A percentile compares a stretch with the other conserved stretches of the same genome.
Conservation (phyloP, 106 monocot genomes). For the Triglochin maritima region DNA sequence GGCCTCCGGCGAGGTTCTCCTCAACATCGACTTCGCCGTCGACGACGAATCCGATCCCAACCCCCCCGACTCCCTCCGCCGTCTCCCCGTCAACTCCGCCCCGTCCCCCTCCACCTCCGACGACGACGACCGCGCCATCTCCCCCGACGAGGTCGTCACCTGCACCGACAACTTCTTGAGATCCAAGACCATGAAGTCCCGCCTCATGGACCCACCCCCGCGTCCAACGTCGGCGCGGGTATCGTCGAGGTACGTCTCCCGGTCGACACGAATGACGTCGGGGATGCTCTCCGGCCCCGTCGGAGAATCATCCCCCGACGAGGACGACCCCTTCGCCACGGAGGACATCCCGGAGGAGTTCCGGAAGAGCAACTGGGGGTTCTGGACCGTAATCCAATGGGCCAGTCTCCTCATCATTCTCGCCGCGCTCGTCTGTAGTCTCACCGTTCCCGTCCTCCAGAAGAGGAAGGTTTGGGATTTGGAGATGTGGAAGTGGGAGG, state of each 20-base stretch:
- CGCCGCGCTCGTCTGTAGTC: slow-evolving; percentile 32
- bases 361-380: slow-evolving; percentile 11
- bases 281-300: background rate
- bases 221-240: background rate
- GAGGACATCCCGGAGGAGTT: slow-evolving; percentile 50
- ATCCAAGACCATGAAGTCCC: too few relatives aligned
- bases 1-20: too few relatives aligned
- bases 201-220: too few relatives aligned
- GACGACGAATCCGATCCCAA: too few relatives aligned
- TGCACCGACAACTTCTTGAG: too few relatives aligned
- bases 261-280: too few relatives aligned
- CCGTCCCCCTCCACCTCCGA: too few relatives aligned
- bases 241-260: background rate
- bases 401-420: slow-evolving; percentile 46
- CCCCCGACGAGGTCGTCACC: too few relatives aligned
- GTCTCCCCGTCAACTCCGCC: too few relatives aligned
- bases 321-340: slow-evolving; percentile 57
- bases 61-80: too few relatives aligned
- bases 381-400: slow-evolving; percentile 30
- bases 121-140: too few relatives aligned
- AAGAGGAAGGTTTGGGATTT: slow-evolving; percentile 33
- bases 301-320: slow-evolving; percentile 20
- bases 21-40: too few relatives aligned
- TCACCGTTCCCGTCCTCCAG: slow-evolving; percentile 25
- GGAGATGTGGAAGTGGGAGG: slow-evolving; percentile 70